phyloP scores from a whole-genome alignment of 495 filamentous ascomycete species.

The Aspergillus indologenus region DNA sequence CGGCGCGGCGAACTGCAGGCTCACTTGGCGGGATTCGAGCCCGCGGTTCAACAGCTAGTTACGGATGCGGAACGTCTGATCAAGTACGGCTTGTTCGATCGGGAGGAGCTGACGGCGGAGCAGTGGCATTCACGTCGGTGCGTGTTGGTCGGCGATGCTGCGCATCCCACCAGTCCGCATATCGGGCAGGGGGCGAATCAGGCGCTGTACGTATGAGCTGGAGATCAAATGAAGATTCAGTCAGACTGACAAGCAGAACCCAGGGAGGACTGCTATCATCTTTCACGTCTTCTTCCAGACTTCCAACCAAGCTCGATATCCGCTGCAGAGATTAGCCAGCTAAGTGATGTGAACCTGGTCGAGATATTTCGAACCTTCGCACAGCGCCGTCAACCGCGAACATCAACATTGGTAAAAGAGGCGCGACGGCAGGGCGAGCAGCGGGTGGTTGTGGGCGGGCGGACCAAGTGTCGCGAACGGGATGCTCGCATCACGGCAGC shows the following conservation, averaged over 20 bases:
- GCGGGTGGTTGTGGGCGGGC: conserved; percentile 9
- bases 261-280: conserved; percentile 12
- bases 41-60: conserved; percentile 11
- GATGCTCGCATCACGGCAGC: conserved; percentile 11
- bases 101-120: conserved; percentile 14
- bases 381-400: conserved; percentile 16
- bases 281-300: conserved; percentile 1
- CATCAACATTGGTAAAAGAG: conserved; percentile 17
- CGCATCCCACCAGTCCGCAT: conserved; percentile 28
- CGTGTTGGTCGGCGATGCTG: conserved; percentile 27
- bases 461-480: conserved; percentile 10
- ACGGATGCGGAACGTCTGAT: conserved; percentile 15
- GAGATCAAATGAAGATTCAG: no score
- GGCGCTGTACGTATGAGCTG: conserved; percentile 19
- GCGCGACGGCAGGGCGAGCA: conserved; percentile 16
- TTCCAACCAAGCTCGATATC: background rate
- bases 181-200: conserved; percentile 28
- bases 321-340: background rate
- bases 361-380: conserved; percentile 10
- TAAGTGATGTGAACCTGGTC: background rate
- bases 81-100: conserved; percentile 23
- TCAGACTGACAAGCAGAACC: background rate
- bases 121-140: conserved; percentile 19
- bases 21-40: conserved; percentile 15
- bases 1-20: conserved; percentile 1